These are phyloP conservation scores for Geotrichum klebahnii DNA, from an alignment of 1,139 yeast species.

Conservation along the genomic window DNA sequence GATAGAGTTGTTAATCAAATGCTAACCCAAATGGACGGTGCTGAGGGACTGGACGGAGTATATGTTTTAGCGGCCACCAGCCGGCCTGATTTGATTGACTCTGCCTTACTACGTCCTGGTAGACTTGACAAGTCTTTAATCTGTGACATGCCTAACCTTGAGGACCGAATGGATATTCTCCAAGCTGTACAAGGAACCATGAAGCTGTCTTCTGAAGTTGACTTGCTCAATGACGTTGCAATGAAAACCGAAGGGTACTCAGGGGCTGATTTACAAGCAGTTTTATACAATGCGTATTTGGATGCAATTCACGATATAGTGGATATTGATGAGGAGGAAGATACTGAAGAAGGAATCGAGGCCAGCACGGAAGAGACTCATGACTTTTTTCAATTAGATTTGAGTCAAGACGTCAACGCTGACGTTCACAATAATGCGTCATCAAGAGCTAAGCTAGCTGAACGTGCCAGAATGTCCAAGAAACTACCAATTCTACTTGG, in stretches of 20 bases:
- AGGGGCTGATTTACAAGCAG: constrained; percentile 93
- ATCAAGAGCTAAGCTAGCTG: constrained; percentile 41
- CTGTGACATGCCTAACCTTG: constrained; percentile 76
- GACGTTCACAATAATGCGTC: constrained; percentile 2
- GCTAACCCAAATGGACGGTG: constrained; percentile 98
- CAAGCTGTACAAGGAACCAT: constrained; percentile 49
- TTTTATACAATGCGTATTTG: constrained; percentile 86
- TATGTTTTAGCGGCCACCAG: constrained; percentile 95
- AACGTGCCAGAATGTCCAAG: constrained; percentile 45
- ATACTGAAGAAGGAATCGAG: constrained; percentile 33
- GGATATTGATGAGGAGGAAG: constrained; percentile 38
- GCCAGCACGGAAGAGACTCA: constrained; percentile 26
- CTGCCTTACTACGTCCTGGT: constrained; percentile 93
- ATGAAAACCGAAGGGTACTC: constrained; percentile 68
- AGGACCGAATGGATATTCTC: constrained; percentile 72
- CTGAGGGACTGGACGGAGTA: constrained; percentile 95
- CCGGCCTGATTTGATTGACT: constrained; percentile 90
- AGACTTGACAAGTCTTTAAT: constrained; percentile 87
- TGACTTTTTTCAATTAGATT: constrained; percentile 41
- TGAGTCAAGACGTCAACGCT: constrained; percentile 13
- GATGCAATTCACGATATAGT: constrained; percentile 81
- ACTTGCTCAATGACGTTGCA: constrained; percentile 53
- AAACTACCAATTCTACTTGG: constrained; percentile 45
- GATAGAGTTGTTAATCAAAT: constrained; percentile 96
- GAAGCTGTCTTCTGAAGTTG: constrained; percentile 46